Evolutionary conservation across 2,329 filamentous ascomycete genomes (phyloP).

Genomic region (Shiraia sp.): DNA sequence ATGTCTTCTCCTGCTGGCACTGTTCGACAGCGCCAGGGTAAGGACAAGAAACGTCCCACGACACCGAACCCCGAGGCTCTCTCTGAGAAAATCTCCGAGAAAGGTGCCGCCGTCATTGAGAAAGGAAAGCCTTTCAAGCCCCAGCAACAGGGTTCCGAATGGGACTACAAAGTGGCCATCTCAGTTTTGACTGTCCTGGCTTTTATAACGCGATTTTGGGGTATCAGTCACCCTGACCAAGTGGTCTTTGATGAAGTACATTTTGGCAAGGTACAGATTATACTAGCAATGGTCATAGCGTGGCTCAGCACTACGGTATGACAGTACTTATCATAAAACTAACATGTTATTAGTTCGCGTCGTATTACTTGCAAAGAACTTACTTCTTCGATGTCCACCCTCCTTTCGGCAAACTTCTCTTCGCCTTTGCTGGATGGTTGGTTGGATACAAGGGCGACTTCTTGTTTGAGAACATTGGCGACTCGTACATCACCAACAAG

Average conservation of each 20-base stretch:
- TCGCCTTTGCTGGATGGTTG: constrained; percentile 95
- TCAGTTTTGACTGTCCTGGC: constrained; percentile 77
- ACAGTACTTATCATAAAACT: constrained; percentile 14
- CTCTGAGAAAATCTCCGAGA: constrained; percentile 24
- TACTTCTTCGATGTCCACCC: constrained; percentile 99
- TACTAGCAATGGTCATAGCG: neutral
- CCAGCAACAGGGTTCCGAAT: constrained; percentile 60
- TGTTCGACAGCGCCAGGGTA: constrained; percentile 44
- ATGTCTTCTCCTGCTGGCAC: constrained; percentile 44
- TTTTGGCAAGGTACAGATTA: constrained; percentile 84
- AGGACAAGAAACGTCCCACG: constrained; percentile 44
- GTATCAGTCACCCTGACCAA: constrained; percentile 91
- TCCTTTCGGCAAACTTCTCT: constrained; percentile 96
- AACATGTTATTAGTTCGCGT: constrained; percentile 51
- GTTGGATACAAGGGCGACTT: constrained; percentile 97
- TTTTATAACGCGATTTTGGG: constrained; percentile 93
- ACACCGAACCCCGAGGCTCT: constrained; percentile 40
- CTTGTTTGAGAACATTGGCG: constrained; percentile 98
- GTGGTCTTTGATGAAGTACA: constrained; percentile 99
- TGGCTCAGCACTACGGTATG: too few relatives aligned
- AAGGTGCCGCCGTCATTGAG: constrained; percentile 29
- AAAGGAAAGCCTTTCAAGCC: constrained; percentile 41
- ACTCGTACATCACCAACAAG: constrained; percentile 96
- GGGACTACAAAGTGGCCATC: constrained; percentile 82
- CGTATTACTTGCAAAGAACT: constrained; percentile 87